Percentiles rank a stretch among this genome's conserved stretches.
Conservation (phyloP, 441 rosid genomes). For the Gossypium laxum region DNA sequence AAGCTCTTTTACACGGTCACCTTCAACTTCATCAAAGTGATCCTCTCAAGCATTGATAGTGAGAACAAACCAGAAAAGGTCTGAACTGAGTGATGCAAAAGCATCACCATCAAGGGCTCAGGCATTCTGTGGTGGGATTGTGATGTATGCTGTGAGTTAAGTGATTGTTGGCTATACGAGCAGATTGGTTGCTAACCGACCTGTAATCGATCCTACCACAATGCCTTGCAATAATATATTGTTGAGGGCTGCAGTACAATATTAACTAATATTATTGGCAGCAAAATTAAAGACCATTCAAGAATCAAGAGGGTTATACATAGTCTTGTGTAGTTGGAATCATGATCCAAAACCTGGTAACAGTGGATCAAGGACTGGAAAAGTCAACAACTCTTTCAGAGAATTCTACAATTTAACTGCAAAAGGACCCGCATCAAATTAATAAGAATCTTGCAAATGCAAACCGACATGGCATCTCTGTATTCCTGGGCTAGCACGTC, state of each 20-base stretch:
- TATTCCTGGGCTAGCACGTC: not conserved
- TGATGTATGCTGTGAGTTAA: constrained; percentile 49
- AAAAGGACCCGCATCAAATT: not conserved
- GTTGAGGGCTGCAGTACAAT: not conserved
- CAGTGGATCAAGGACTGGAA: not conserved
- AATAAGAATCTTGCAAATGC: not conserved
- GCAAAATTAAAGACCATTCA: not conserved
- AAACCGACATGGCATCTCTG: not conserved
- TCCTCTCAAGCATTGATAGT: constrained; percentile 64
- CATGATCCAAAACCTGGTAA: not conserved
- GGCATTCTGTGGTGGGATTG: constrained; percentile 43
- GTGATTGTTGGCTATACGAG: constrained; percentile 76
- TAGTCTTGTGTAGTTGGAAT: not conserved
- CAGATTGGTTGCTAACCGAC: constrained; percentile 56
- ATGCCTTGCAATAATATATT: not conserved
- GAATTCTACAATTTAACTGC: too few species aligned
- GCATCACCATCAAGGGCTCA: constrained; percentile 88
- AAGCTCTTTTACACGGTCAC: not conserved
- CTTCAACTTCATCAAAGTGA: constrained; percentile 58
- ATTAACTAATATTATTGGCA: not conserved
- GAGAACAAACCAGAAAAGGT: constrained; percentile 54
- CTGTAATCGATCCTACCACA: constrained; percentile 36
- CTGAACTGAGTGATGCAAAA: constrained; percentile 83
- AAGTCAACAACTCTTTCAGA: too few species aligned
- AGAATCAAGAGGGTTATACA: not conserved